phyloP scores from a whole-genome alignment of 2,329 filamentous ascomycete species.

The Phyllachora maydis region DNA sequence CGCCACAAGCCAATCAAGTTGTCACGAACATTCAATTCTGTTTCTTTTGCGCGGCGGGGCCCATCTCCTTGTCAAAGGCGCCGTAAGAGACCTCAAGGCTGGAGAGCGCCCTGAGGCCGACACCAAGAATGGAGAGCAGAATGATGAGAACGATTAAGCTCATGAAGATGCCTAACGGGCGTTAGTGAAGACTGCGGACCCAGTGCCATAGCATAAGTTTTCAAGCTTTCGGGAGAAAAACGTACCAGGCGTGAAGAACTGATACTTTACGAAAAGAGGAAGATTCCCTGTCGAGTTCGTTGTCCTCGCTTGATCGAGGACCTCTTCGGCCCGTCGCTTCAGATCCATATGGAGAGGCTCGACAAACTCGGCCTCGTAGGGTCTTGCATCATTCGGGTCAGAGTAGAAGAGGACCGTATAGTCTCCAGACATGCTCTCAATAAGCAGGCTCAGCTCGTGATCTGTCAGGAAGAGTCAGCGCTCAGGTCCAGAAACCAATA shows the following conservation, averaged over 20 bases:
- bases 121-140: slow-evolving; percentile 56
- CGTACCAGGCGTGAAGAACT: slow-evolving; percentile 78
- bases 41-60: slow-evolving; percentile 76
- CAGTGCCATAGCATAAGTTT: too few species aligned
- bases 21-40: slow-evolving; percentile 18
- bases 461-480: slow-evolving; percentile 21
- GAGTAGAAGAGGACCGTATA: slow-evolving; percentile 66
- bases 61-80: slow-evolving; percentile 92
- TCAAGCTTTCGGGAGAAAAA: too few species aligned
- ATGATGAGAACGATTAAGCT: slow-evolving; percentile 50
- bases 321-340: slow-evolving; percentile 33
- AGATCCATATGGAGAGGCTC: slow-evolving; percentile 49
- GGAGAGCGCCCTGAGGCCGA: slow-evolving; percentile 54
- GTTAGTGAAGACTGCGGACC: too few species aligned
- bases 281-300: slow-evolving; percentile 21
- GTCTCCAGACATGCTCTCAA: slow-evolving; percentile 20
- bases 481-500: too few species aligned
- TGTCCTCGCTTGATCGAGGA: slow-evolving; percentile 11
- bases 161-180: slow-evolving; percentile 84
- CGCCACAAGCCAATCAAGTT: too few species aligned
- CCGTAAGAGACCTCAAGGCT: slow-evolving; percentile 82
- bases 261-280: slow-evolving; percentile 74
- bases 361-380: slow-evolving; percentile 46
- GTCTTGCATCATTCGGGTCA: slow-evolving; percentile 26
- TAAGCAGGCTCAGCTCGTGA: slow-evolving; percentile 25